Percentiles rank a stretch among this genome's conserved stretches.
phyloP scores from a whole-genome alignment of 208 protist genomes.

The Crithidia sp. region DNA sequence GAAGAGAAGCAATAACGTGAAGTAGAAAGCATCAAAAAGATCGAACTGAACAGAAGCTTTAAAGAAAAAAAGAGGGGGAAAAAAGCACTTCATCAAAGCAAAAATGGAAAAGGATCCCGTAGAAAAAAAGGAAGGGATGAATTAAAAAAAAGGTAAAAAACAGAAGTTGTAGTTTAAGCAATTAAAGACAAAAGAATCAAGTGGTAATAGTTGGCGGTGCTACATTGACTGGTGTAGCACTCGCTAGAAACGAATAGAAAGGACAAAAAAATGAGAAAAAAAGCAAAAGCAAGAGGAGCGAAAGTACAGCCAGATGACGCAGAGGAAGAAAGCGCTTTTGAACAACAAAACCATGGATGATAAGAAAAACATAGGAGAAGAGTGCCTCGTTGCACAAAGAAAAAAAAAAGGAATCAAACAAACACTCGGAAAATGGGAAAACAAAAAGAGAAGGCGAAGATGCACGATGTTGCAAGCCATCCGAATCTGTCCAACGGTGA shows the following conservation, averaged over 20 bases:
- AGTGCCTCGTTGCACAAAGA: no score
- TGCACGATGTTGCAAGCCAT: neutral
- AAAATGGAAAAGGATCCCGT: neutral
- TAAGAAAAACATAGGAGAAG: no score
- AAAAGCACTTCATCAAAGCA: slow-evolving; percentile 2
- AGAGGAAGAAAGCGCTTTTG: no score
- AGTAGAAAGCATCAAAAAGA: neutral
- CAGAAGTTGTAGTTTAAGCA: neutral
- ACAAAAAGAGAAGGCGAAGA: slow-evolving; percentile 3
- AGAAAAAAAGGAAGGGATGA: neutral
- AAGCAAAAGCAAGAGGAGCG: neutral
- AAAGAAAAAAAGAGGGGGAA: neutral
- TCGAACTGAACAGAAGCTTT: no score
- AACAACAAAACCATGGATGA: no score
- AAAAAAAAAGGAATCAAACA: neutral
- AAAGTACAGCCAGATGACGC: neutral
- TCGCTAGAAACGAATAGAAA: slow-evolving; percentile 6
- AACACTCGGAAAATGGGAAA: slow-evolving; percentile 1
- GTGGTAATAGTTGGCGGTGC: no score
- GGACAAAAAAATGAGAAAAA: neutral
- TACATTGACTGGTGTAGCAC: no score
- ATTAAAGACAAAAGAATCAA: neutral
- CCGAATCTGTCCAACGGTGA: no score
- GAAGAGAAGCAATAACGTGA: neutral
- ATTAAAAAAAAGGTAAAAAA: slow-evolving; percentile 1